These are phyloP conservation scores for Eutypella sp. DNA, from an alignment of 2,329 filamentous ascomycete species.

Conservation along the genomic window DNA sequence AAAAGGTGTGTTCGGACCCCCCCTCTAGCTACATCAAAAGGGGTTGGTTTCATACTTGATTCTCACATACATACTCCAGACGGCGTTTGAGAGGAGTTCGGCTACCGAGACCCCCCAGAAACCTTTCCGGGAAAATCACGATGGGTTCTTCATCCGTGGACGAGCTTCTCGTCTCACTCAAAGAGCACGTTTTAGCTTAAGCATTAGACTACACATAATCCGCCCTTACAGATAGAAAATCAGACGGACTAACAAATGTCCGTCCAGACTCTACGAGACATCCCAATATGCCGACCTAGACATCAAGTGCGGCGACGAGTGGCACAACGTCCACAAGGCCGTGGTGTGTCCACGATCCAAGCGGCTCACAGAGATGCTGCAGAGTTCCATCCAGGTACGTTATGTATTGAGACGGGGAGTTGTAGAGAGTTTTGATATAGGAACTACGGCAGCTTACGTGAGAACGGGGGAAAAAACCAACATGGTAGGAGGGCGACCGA, in stretches of 20 bases:
- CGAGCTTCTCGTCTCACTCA: slow-evolving; percentile 9
- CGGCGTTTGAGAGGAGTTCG: too few species aligned
- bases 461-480: too few species aligned
- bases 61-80: too few species aligned
- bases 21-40: not conserved
- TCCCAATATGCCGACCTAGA: slow-evolving; percentile 9
- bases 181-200: not conserved
- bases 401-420: not conserved
- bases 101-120: too few species aligned
- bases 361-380: slow-evolving; percentile 1
- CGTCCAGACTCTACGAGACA: slow-evolving; percentile 7
- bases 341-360: slow-evolving; percentile 9
- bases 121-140: not conserved
- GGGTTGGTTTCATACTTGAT: too few species aligned
- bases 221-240: not conserved
- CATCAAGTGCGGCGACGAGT: slow-evolving; percentile 8
- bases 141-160: slow-evolving; percentile 9
- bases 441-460: too few species aligned
- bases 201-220: not conserved
- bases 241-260: not conserved
- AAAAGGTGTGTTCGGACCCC: too few species aligned
- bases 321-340: slow-evolving; percentile 11
- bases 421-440: too few species aligned
- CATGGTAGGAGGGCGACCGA: not conserved
- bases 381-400: not conserved